Conservation (phyloP, 1,284 basidiomycete genomes). For the Melampsora americana region DNA sequence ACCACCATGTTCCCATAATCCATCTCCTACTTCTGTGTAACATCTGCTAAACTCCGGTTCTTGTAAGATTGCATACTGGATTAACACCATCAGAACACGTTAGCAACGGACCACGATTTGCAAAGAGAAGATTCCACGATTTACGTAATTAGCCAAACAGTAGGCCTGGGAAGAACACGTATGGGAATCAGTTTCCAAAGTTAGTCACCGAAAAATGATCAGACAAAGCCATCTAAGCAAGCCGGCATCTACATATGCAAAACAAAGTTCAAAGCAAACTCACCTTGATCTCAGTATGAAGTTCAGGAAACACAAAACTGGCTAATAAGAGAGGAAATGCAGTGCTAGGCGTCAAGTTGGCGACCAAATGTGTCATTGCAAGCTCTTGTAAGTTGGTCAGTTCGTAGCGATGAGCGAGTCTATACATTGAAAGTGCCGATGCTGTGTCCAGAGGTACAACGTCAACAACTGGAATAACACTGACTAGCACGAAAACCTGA, state of each 20-base stretch:
- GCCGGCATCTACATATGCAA: not conserved
- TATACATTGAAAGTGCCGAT: conserved; percentile 72
- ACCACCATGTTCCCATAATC: conserved; percentile 41
- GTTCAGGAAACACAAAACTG: conserved; percentile 47
- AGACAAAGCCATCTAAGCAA: not conserved
- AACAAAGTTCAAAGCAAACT: not conserved
- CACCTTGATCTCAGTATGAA: conserved; percentile 37
- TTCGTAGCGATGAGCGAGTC: conserved; percentile 73
- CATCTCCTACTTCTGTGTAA: conserved; percentile 36
- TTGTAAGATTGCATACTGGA: conserved; percentile 23
- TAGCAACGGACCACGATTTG: not conserved
- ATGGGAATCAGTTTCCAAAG: not conserved
- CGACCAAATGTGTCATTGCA: conserved; percentile 71
- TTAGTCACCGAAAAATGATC: not conserved
- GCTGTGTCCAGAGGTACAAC: conserved; percentile 64
- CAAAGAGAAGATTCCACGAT: not conserved
- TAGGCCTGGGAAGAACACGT: conserved; percentile 11
- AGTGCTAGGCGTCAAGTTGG: conserved; percentile 66
- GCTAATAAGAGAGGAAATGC: conserved; percentile 70
- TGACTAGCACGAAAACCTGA: conserved; percentile 52
- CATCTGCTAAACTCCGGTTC: conserved; percentile 35
- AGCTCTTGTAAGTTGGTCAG: conserved; percentile 66
- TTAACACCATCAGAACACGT: not conserved
- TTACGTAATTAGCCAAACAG: conserved; percentile 33
- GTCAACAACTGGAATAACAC: conserved; percentile 55